phyloP scores from a whole-genome alignment of 2,329 filamentous ascomycete genomes.

The Cladophialophora exuberans region DNA sequence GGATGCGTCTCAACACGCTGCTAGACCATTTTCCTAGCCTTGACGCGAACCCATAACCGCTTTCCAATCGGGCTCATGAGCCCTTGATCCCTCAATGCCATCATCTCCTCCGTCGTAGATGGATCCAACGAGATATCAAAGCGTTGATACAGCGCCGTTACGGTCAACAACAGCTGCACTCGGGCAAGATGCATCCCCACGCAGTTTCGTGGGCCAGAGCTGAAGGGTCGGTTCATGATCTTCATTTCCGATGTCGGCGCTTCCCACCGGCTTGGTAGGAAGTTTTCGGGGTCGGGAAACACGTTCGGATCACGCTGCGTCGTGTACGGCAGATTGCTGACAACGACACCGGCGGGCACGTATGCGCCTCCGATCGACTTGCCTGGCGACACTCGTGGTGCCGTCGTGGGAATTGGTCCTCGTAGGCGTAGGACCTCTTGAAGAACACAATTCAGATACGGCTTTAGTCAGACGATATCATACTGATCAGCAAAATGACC shows the following conservation, averaged over 20 bases:
- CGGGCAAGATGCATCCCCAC: conserved; percentile 8
- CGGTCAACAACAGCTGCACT: background rate
- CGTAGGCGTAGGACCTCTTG: conserved; percentile 47
- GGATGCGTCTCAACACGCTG: too few relatives aligned
- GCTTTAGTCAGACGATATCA: background rate
- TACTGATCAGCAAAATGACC: background rate
- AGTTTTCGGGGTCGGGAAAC: conserved; percentile 27
- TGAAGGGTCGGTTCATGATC: conserved; percentile 19
- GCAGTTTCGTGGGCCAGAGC: conserved; percentile 5
- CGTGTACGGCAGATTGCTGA: conserved; percentile 29
- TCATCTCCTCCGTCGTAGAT: background rate
- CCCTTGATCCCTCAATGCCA: conserved; percentile 30
- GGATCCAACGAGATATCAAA: conserved; percentile 3
- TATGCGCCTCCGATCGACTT: conserved; percentile 39
- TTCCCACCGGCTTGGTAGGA: conserved; percentile 43
- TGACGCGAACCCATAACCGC: background rate
- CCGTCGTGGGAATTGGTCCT: conserved; percentile 41
- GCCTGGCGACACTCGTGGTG: conserved; percentile 43
- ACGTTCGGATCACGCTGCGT: conserved; percentile 15
- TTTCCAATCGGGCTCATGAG: background rate
- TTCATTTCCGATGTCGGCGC: conserved; percentile 30
- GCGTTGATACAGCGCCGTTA: conserved; percentile 1
- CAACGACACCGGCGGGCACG: conserved; percentile 37
- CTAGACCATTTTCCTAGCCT: too few relatives aligned
- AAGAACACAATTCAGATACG: conserved; percentile 42